A percentile compares a stretch with the other conserved stretches of the same genome.
phyloP scores from a whole-genome alignment of 140 eudicot genomes.

The Oenanthe javanica region DNA sequence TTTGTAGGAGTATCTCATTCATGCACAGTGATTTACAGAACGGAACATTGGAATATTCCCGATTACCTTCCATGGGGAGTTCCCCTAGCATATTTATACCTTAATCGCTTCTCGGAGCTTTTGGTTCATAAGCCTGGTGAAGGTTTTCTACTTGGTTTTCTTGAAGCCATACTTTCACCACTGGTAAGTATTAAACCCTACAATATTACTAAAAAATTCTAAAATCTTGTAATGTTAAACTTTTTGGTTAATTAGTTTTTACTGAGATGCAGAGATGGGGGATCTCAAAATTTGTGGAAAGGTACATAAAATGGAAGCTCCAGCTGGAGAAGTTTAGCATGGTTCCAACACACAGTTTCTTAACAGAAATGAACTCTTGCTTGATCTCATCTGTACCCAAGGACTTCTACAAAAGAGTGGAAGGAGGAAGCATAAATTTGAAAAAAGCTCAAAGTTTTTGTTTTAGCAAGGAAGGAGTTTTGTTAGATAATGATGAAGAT shows the following conservation, averaged over 20 bases:
- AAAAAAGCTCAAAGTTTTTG: conserved; percentile 26
- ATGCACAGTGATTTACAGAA: conserved; percentile 40
- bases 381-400: conserved; percentile 31
- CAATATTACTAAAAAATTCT: background rate
- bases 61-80: conserved; percentile 22
- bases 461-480: conserved; percentile 33
- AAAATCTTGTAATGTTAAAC: background rate
- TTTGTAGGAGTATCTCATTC: conserved; percentile 37
- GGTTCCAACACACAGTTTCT: conserved; percentile 44
- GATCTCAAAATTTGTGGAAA: conserved; percentile 35
- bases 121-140: conserved; percentile 57
- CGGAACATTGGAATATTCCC: conserved; percentile 40
- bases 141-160: conserved; percentile 33
- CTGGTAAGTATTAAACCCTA: conserved; percentile 26
- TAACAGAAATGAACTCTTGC: conserved; percentile 34
- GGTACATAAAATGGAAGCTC: conserved; percentile 33
- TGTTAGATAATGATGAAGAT: conserved; percentile 16
- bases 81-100: conserved; percentile 16
- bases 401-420: conserved; percentile 38
- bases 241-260: background rate
- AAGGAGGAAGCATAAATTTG: conserved; percentile 45
- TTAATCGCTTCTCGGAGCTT: conserved; percentile 45
- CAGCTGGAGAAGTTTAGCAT: conserved; percentile 36
- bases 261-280: conserved; percentile 29
- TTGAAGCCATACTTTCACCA: conserved; percentile 44